Evolutionary conservation across 768 basidiomycete species (phyloP).

Genomic region (Pulveroboletus sp.): DNA sequence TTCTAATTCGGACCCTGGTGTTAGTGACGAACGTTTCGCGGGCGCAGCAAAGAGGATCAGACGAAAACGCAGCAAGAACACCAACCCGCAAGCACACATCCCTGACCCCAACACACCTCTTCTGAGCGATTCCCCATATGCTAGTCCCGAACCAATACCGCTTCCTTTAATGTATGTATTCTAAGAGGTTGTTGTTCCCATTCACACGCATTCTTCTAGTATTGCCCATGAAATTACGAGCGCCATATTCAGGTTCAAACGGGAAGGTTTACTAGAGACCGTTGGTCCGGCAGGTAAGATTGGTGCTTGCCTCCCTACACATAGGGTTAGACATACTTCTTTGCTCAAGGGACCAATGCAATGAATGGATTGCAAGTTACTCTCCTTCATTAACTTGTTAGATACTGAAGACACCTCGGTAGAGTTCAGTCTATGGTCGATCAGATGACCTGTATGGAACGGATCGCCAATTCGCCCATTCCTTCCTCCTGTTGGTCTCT

Average conservation of each 20-base stretch:
- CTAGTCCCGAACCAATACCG: slow-evolving; percentile 62
- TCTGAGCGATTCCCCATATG: slow-evolving; percentile 47
- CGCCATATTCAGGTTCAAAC: slow-evolving; percentile 65
- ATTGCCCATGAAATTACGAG: slow-evolving; percentile 79
- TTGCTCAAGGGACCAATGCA: slow-evolving; percentile 62
- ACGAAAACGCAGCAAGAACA: slow-evolving; percentile 62
- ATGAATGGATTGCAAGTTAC: slow-evolving; percentile 58
- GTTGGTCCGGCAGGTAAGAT: slow-evolving; percentile 79
- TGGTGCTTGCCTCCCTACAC: background rate
- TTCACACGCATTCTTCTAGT: slow-evolving; percentile 31
- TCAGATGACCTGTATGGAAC: slow-evolving; percentile 81
- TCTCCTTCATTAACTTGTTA: background rate
- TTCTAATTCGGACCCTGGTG: slow-evolving; percentile 28
- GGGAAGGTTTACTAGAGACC: slow-evolving; percentile 80
- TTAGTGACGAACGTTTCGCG: slow-evolving; percentile 18
- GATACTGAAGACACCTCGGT: slow-evolving; percentile 7
- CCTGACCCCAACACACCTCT: slow-evolving; percentile 55
- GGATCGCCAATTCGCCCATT: slow-evolving; percentile 85
- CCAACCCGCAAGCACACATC: slow-evolving; percentile 14
- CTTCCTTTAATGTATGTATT: slow-evolving; percentile 71
- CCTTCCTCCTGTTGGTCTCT: slow-evolving; percentile 60
- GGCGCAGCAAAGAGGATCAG: slow-evolving; percentile 67
- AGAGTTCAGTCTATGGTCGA: slow-evolving; percentile 82
- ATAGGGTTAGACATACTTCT: background rate
- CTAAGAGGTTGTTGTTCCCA: background rate